A percentile compares a stretch with the other conserved stretches of the same genome.
Conservation (phyloP, 305 asterid genomes). For the Fraxinus dipetala region DNA sequence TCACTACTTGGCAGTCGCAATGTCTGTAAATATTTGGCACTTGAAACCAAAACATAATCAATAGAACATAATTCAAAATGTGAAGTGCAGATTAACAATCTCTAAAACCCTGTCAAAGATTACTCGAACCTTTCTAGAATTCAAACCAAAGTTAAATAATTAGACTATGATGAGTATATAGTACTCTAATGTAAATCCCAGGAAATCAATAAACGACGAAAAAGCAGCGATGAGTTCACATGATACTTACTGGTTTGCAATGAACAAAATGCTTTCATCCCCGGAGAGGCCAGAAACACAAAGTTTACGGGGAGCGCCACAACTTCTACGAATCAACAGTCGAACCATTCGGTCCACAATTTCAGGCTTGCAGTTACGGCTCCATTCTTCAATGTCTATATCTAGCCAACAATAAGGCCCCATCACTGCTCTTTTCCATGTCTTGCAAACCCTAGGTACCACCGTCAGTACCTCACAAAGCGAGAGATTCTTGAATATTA, state of each 20-base stretch:
- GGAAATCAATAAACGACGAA: neutral
- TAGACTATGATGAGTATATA: neutral
- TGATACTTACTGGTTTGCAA: slow-evolving; percentile 65
- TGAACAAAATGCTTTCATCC: slow-evolving; percentile 46
- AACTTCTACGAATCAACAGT: slow-evolving; percentile 62
- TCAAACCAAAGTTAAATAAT: neutral
- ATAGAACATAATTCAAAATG: slow-evolving; percentile 8
- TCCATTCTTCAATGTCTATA: slow-evolving; percentile 89
- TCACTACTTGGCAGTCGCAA: slow-evolving; percentile 59
- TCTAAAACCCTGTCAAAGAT: neutral
- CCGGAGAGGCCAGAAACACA: slow-evolving; percentile 51
- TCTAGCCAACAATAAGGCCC: slow-evolving; percentile 96
- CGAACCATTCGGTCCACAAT: slow-evolving; percentile 58
- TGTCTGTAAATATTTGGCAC: slow-evolving; percentile 60
- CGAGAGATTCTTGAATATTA: slow-evolving; percentile 69
- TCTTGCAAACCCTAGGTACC: slow-evolving; percentile 77
- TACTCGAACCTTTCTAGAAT: neutral
- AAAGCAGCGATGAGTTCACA: neutral
- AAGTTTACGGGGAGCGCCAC: slow-evolving; percentile 67
- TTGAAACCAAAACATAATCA: slow-evolving; percentile 39
- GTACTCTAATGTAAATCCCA: neutral
- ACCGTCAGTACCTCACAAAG: slow-evolving; percentile 61
- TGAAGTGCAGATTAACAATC: neutral
- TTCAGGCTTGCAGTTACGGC: slow-evolving; percentile 44
- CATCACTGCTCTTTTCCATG: slow-evolving; percentile 72